phyloP scores from a whole-genome alignment of 495 filamentous ascomycete genomes.

The Pseudevernia furfuracea region DNA sequence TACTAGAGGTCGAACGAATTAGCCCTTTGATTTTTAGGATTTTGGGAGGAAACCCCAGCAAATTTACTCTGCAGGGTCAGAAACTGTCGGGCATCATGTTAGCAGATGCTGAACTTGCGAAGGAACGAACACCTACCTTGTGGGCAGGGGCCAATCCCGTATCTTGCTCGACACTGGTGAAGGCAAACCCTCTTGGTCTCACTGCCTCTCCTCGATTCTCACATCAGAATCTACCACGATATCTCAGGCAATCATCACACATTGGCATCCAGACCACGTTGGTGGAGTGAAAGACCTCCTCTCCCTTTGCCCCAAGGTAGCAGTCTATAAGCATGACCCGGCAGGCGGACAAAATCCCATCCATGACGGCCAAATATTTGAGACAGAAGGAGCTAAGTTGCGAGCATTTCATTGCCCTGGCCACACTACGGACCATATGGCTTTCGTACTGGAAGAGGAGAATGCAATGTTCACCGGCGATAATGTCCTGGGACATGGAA shows the following conservation, averaged over 20 bases:
- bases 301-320: slow-evolving; percentile 48
- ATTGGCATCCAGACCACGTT: slow-evolving; percentile 85
- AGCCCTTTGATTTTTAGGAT: slow-evolving; percentile 63
- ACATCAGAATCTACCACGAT: slow-evolving; percentile 58
- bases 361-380: slow-evolving; percentile 62
- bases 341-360: slow-evolving; percentile 40
- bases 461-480: slow-evolving; percentile 89
- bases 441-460: slow-evolving; percentile 62
- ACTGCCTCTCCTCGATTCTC: slow-evolving; percentile 54
- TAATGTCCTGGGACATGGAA: slow-evolving; percentile 90
- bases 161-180: slow-evolving; percentile 77
- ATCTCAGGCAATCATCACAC: slow-evolving; percentile 63
- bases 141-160: slow-evolving; percentile 59
- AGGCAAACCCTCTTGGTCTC: slow-evolving; percentile 53
- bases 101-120: slow-evolving; percentile 9
- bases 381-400: slow-evolving; percentile 67
- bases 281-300: slow-evolving; percentile 64
- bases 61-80: slow-evolving; percentile 52
- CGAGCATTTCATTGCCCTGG: slow-evolving; percentile 73
- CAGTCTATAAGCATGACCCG: slow-evolving; percentile 46
- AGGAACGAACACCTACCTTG: slow-evolving; percentile 83
- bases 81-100: background rate
- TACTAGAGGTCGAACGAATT: slow-evolving; percentile 60
- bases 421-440: slow-evolving; percentile 82
- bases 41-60: slow-evolving; percentile 73